Base-by-base conservation (phyloP, 352 stramenopile genomes). In the Phytopythium kandeliae region DNA sequence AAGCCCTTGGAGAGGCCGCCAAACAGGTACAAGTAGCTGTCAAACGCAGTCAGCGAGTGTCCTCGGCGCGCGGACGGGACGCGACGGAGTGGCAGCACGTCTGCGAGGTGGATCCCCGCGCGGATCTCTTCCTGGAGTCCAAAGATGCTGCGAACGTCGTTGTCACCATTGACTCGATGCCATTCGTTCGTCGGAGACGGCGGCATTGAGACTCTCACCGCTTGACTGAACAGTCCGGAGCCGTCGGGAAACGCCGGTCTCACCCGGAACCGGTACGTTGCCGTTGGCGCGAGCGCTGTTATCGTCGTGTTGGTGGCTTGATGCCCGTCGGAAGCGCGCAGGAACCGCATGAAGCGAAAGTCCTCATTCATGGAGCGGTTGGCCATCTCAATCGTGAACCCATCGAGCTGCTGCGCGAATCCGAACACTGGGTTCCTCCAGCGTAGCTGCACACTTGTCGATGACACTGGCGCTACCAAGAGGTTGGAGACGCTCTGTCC, bases 1-100 rank as follows among this genome's bases (percentile, higher is more conserved):
- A 87, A 89, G 2, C 79, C 81, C n/a, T 60, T 63, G 4, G 62
- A 64, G 19, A 72, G 69, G 5, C 79, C 79, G 25, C 79, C 79
- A 63, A 89, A 91, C 25, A 91, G 52, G 45, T 83, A 89, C 12
- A 85, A 21, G 19, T 62, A 76, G 45, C 71, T 58, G 22, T 69
- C 73, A 26, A 87, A 48, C 7, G 62, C 57, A 10, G 71, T 75
- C 26, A 88, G 62, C 16, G 74, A 71, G 44, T 91, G 79, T 15
- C 79, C 79, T 17, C 79, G 75, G 17, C 79, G 67, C 15, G 73
- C 64, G 2, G 79, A 91, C 10, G 79, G 79, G 0, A 75, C 38
- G 1, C 63, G 51, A 7, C 64, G 57, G 24, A 71, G 45, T 0
- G 77, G 71, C 7, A 48, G 46, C 6, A 61, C 38, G 26, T 72